Evolutionary conservation across 345 rosid genomes (phyloP), one percentile per base, ranked within the genome.

Genomic region (Populus davidiana): DNA sequence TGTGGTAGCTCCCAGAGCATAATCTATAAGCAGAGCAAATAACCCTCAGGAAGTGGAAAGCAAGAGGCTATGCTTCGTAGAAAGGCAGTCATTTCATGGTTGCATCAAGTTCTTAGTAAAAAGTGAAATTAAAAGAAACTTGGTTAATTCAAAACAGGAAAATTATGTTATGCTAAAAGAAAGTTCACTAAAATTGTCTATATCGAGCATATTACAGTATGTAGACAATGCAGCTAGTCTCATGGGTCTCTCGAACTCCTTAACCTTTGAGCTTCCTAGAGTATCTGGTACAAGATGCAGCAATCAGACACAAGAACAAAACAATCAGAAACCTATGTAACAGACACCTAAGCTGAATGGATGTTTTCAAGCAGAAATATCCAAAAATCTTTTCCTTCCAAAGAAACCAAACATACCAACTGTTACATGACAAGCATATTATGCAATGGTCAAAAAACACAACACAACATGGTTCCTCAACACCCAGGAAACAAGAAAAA

Each of bases 51-150:
- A 13, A 44, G 50, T 44, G 62, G 27, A n/a, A n/a, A 9, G 23
- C 27, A 56, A n/a, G 63, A 56, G 63, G 63, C 9, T 5, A 25
- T 75, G 41, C 52, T 47, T 63, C n/a, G 82, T 86, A 87, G 70
- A 76, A 82, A 64, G 90, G 87, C 90, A 87, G 88, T 52, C 61
- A 54, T 20, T 54, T 20, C 18, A n/a, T 6, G 25, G 61, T 21
- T 54, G 61, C 11, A 21, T 54, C 61, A 54, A 20, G 25, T n/a
- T 20, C 61, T 52, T 52, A 6, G 23, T 52, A 52, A 0, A 0
- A 18, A 20, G 61, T 18, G 21, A 54, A 54, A 54, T 54, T 0
- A 21, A 54, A 3, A 2, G 8, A 6, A 18, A 21, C 61, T 54
- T 54, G 8, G 61, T 54, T 21, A 54, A 54, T 54, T n/a, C 61